phyloP scores from a whole-genome alignment of 1,284 basidiomycete genomes.

The Sanghuangporus baumii region DNA sequence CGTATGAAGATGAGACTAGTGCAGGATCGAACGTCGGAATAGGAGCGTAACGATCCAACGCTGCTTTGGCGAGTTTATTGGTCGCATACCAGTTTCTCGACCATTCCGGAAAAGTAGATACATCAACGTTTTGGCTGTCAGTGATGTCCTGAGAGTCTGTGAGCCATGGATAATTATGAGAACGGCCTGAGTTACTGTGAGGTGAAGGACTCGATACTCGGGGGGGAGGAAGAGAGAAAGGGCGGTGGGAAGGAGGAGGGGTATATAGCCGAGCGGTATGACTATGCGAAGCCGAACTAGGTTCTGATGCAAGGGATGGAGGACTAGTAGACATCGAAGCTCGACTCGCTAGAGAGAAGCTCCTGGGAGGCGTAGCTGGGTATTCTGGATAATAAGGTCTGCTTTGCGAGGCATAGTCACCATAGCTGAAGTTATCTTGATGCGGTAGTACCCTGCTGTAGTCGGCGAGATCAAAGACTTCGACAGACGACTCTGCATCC shows the following conservation, averaged over 20 bases:
- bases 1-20: slow-evolving; percentile 26
- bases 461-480: slow-evolving; percentile 65
- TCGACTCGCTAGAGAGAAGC: slow-evolving; percentile 33
- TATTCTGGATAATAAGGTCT: slow-evolving; percentile 28
- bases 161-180: slow-evolving; percentile 18
- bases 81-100: slow-evolving; percentile 50
- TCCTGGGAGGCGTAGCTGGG: slow-evolving; percentile 33
- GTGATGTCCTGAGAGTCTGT: slow-evolving; percentile 14
- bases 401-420: slow-evolving; percentile 10
- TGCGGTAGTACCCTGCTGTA: slow-evolving; percentile 46
- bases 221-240: slow-evolving; percentile 43
- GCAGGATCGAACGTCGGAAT: slow-evolving; percentile 26
- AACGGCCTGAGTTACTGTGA: slow-evolving; percentile 3
- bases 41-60: slow-evolving; percentile 23
- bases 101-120: slow-evolving; percentile 56
- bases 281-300: slow-evolving; percentile 35
- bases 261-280: slow-evolving; percentile 27
- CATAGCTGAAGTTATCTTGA: slow-evolving; percentile 5
- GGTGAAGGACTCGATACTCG: not conserved
- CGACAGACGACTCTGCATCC: slow-evolving; percentile 58
- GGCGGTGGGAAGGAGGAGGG: slow-evolving; percentile 27
- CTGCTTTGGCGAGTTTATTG: slow-evolving; percentile 18
- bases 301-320: slow-evolving; percentile 45
- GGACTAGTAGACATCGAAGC: slow-evolving; percentile 30
- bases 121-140: slow-evolving; percentile 37